Conservation (phyloP, 495 filamentous ascomycete species). For the Xylaria venustula region DNA sequence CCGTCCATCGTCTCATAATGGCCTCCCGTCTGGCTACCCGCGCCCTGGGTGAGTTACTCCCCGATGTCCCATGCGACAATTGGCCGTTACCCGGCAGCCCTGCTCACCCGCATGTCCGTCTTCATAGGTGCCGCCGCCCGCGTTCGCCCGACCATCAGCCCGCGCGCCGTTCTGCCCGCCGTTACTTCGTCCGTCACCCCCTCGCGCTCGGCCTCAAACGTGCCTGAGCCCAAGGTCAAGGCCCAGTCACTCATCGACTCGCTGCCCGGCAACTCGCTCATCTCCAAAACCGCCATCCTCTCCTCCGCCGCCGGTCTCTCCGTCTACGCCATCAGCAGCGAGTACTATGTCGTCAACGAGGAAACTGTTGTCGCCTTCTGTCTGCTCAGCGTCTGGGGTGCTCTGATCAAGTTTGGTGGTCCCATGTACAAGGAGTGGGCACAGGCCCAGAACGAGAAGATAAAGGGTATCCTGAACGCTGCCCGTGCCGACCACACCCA, state of each 20-base stretch:
- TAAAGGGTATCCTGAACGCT: conserved; percentile 88
- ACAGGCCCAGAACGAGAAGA: conserved; percentile 77
- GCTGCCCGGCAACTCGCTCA: conserved; percentile 77
- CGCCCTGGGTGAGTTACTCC: conserved; percentile 72
- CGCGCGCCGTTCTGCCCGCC: conserved; percentile 66
- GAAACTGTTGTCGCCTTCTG: conserved; percentile 90
- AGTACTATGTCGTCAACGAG: conserved; percentile 99
- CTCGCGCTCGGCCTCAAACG: conserved; percentile 68
- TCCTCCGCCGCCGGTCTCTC: conserved; percentile 88
- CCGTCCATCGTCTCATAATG: conserved; percentile 66
- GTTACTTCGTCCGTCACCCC: conserved; percentile 62
- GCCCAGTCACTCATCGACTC: conserved; percentile 92
- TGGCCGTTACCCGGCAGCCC: conserved; percentile 8
- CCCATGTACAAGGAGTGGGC: conserved; percentile 93
- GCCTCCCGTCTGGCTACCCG: conserved; percentile 91
- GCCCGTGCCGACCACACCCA: conserved; percentile 91
- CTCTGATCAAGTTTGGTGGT: conserved; percentile 85
- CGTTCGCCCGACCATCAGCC: conserved; percentile 69
- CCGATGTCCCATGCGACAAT: conserved; percentile 7
- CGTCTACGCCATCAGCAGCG: conserved; percentile 96
- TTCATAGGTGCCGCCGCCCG: conserved; percentile 81
- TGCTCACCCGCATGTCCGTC: conserved; percentile 21
- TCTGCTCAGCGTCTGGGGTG: conserved; percentile 84
- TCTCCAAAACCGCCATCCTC: conserved; percentile 94
- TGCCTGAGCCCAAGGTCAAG: conserved; percentile 90